Evolutionary conservation across 768 basidiomycete species (phyloP), one percentile per base, ranked within the genome.

Genomic region (Mycena leptocephala): DNA sequence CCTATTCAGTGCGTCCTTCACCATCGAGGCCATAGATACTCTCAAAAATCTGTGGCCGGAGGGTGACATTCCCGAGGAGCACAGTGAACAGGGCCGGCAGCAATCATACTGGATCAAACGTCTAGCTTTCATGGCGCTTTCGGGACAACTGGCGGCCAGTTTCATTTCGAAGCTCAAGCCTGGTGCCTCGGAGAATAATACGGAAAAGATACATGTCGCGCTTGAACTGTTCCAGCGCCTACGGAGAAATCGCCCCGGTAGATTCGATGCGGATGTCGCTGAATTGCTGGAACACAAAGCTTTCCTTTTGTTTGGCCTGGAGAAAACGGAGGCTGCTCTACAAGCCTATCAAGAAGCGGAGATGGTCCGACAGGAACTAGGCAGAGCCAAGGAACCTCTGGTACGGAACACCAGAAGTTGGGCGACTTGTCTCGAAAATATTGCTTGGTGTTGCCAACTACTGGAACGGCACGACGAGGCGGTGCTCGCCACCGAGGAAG

Each of bases 111-210:
- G 65, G 75, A 16, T 79, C 33, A 10, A 53, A 5, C 61, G 78
- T 33, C 35, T 79, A n/a, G 39, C 66, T 2, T 73, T 76, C 62
- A 76, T 76, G 78, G 75, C 75, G 30, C 63, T 79, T 22, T 73
- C 78, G 2, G 75, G 75, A 5, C 26, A 78, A 18, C 61, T 77
- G 35, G 37, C 41, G 1, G 18, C 28, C 1, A 61, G 32, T 11
- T 77, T 67, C 56, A 61, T 77, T 22, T 46, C 41, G 55, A 13
- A 30, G 30, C 55, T 30, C 30, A 28, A 56, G 30, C 55, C 65
- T 32, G 22, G n/a, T 16, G 20, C 30, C 7, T 18, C n/a, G 16
- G 46, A 68, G 22, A 55, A 18, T 1, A 13, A 26, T 0, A 11
- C 46, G 56, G 32, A 1, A 24, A 28, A 58, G 32, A 56, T 59